Evolutionary conservation across 441 rosid species (phyloP), one percentile per base, ranked within the genome.

Genomic region (Lepidium campestre): DNA sequence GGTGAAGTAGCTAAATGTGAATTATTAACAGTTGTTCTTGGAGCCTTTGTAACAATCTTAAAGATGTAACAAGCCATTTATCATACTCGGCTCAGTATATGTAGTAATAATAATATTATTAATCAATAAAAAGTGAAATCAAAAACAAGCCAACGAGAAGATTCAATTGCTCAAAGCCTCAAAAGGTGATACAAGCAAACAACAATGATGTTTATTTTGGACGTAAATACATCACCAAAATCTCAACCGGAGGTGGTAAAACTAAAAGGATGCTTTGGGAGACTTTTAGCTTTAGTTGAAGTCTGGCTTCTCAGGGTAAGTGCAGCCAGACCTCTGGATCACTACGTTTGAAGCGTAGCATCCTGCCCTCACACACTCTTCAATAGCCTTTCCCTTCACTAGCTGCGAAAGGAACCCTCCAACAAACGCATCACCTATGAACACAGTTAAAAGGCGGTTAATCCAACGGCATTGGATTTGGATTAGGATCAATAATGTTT

Each of bases 271-370:
- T 57, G 70, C 10, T 57, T 72, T 18, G 36, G 34, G 32, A 49
- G 34, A 57, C 23, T 19, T 44, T 25, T 10, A 5, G 64, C 13
- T 61, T 65, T 67, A 75, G 36, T 73, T 63, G 70, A 73, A 80
- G 56, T 63, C 73, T 15, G 82, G 82, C 39, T 73, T 75, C 37
- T 78, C 82, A 46, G 84, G 84, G 77, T 83, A 88, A 32, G 97
- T 86, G 96, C 99, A 94, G 32, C 99, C 97, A 46, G 96, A 81
- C 77, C 98, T 86, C 57, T 89, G 99, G 78, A 93, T 93, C 47
- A 93, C 80, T 5, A 89, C 95, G 60, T 89, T 88, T 12, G 97
- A 75, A 1, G 94, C 98, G 34, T 94, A 89, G 68, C 83, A 82
- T n/a, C 94, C 99, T 7, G 91, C 96, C 69, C 72, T 94, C 48